These are phyloP conservation scores for Hippophae gyantsensis DNA, from an alignment of 306 rosid genomes.

Conservation along the genomic window DNA sequence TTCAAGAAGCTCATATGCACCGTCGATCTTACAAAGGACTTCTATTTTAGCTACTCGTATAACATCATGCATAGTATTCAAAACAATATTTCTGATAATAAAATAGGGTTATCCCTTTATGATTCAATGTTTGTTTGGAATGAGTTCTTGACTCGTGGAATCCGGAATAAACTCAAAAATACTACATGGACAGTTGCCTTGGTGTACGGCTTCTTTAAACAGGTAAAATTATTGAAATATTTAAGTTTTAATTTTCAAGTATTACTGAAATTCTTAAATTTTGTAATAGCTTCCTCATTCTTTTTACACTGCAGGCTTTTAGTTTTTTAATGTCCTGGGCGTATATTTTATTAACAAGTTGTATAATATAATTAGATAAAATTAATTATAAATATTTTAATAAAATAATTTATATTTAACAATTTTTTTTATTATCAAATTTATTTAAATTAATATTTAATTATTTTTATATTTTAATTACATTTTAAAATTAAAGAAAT, in stretches of 20 bases:
- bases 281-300: background rate
- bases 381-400: too few species aligned
- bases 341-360: too few species aligned
- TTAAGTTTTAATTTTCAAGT: background rate
- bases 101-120: constrained; percentile 45
- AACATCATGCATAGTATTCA: constrained; percentile 84
- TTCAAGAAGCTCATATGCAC: constrained; percentile 99
- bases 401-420: too few species aligned
- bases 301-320: too few species aligned
- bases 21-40: constrained; percentile 96
- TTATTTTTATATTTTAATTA: too few species aligned
- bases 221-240: constrained; percentile 35
- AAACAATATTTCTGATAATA: constrained; percentile 59
- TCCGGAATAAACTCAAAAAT: constrained; percentile 59
- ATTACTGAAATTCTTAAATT: background rate
- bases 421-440: too few species aligned
- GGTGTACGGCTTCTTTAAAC: constrained; percentile 82
- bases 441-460: too few species aligned
- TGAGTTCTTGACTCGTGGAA: constrained; percentile 82
- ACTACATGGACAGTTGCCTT: constrained; percentile 92
- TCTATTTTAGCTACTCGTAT: constrained; percentile 98
- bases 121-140: constrained; percentile 96
- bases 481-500: too few species aligned
- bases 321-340: too few species aligned
- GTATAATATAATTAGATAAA: too few species aligned